Base-by-base conservation (phyloP, 2,329 filamentous ascomycete species). In the Botryosphaeria agaves region DNA sequence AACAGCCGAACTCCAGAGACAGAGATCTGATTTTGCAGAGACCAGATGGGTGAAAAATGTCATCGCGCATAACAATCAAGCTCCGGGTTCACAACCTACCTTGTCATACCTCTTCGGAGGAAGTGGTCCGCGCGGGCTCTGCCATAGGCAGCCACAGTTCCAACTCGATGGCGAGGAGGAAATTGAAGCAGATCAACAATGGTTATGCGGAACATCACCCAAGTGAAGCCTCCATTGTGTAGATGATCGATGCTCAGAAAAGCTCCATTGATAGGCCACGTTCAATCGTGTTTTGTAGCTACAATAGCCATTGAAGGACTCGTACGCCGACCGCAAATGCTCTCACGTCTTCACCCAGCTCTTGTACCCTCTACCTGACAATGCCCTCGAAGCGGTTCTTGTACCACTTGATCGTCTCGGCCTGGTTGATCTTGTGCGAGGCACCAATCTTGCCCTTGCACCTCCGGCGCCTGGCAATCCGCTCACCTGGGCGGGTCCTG, bases 341-440 rank as follows among this genome's bases (percentile, higher is more conserved):
- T 30, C 19, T 42, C 43, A 45, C 16, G 5, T 14, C 15, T 14
- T 9, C 11, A 9, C 26, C 26, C 4, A 28, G 4, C 3, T 18
- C 26, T n/a, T n/a, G n/a, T 9, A 17, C 26, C 55, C 53, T 75
- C 82, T 92, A 95, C 71, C 89, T 78, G 68, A 98, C 83, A 60
- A 95, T 95, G 60, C 87, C 89, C 61, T 95, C 84, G 76, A 93
- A 94, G 64, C 84, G 76, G 61, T 71, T 75, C 72, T 81, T 81
- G 72, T 79, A 98, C 89, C 89, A 98, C 72, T 85, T 92, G 68
- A 95, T 66, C 55, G 85, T 94, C 76, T 98, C 89, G 43, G 73
- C 64, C 57, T 84, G 79, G 75, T 74, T 82, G 76, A 98, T 93
- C 57, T 76, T 74, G 80, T 98, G 89, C 63, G 64, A 70, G 56